These are phyloP conservation scores for Pleurotus salmoneostramineus DNA, from an alignment of 768 basidiomycete genomes.

Conservation along the genomic window DNA sequence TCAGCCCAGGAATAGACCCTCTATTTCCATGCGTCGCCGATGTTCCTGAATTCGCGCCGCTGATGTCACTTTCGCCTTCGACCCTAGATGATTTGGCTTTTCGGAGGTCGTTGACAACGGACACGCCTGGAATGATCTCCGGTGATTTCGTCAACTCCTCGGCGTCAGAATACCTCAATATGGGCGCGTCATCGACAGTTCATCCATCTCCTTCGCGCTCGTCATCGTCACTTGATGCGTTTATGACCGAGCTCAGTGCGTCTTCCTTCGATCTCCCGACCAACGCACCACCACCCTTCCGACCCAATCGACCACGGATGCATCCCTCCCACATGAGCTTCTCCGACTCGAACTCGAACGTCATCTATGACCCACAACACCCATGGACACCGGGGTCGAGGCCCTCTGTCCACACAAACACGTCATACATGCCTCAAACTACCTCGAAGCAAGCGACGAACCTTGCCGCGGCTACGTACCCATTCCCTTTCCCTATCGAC, in stretches of 20 bases:
- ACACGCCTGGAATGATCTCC: not conserved
- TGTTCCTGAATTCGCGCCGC: slow-evolving; percentile 1
- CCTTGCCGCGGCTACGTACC: not conserved
- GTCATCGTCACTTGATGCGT: not conserved
- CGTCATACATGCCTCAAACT: too few species aligned
- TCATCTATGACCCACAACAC: not conserved
- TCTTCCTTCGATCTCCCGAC: not conserved
- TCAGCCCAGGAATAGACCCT: slow-evolving; percentile 3
- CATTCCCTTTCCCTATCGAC: not conserved
- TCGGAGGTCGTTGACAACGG: not conserved
- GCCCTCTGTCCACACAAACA: not conserved
- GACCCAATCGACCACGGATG: not conserved
- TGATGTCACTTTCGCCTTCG: not conserved
- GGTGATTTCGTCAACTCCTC: not conserved
- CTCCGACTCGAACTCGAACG: not conserved
- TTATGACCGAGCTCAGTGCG: slow-evolving; percentile 2
- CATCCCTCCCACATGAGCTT: not conserved
- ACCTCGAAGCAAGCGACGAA: too few species aligned
- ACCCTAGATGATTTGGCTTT: not conserved
- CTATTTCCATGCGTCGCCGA: slow-evolving; percentile 2
- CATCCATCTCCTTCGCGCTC: not conserved
- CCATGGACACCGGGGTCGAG: not conserved
- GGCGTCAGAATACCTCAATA: slow-evolving; percentile 1
- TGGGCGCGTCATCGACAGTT: not conserved
- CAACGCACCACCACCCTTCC: not conserved